Evolutionary conservation across 179 eudicot genomes (phyloP), one percentile per base, ranked within the genome.

Genomic region (Silene vulgaris): DNA sequence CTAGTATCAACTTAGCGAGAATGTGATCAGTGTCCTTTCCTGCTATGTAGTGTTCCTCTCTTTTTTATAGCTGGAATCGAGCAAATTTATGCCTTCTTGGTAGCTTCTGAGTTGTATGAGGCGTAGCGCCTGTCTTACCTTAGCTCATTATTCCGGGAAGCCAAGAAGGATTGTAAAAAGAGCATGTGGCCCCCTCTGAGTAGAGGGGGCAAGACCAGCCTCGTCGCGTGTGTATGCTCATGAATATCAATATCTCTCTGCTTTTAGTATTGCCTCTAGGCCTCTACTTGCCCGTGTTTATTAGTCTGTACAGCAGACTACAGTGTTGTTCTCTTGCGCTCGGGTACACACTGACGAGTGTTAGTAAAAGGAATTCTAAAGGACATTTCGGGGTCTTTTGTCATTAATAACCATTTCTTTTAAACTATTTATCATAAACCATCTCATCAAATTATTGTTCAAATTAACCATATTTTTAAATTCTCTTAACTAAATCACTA

Each of bases 281-380:
- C 35, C 35, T 30, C 35, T 30, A 30, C 82, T 52, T 77, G 82
- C 37, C 74, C 72, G 0, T 74, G 78, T 75, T 80, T 84, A 28
- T 81, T 78, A 54, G 80, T 80, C 67, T 80, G 80, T 79, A 86
- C 86, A 74, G 88, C 88, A n/a, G 75, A 83, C 83, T 74, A 76
- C 32, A 83, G 74, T 43, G 88, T 81, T 66, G 80, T 85, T 80
- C 69, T 80, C 76, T 80, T 85, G 62, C 69, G 75, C 8, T 37
- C 67, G 71, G 79, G 86, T 66, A 79, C 81, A 26, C 11, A 35
- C 6, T 5, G 40, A 5, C 40, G 6, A 35, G 40, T 32, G 35
- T 32, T 32, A 3, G 4, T 32, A 32, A 3, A 32, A 32, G 4
- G 35, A 32, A 32, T 0, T 32, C 35, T n/a, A 32, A 32, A 32